phyloP scores from a whole-genome alignment of 2,329 filamentous ascomycete species.

The Trichoderma polysporum region DNA sequence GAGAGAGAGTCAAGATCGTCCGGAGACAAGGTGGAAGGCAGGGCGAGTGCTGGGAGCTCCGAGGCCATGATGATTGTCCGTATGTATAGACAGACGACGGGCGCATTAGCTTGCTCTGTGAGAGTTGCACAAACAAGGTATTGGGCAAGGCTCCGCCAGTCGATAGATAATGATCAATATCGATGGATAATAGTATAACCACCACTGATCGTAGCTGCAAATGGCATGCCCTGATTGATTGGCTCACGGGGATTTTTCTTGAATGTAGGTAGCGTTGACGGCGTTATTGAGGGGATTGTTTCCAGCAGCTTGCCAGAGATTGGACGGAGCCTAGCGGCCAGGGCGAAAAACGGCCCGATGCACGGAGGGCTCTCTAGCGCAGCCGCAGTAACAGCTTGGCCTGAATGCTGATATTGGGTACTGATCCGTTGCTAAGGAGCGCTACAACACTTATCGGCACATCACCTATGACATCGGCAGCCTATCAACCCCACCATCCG shows the following conservation, averaged over 20 bases:
- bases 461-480: slow-evolving; percentile 16
- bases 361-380: slow-evolving; percentile 8
- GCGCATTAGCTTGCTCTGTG: neutral
- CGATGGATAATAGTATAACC: neutral
- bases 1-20: slow-evolving; percentile 84
- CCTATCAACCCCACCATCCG: slow-evolving; percentile 24
- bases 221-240: slow-evolving; percentile 3
- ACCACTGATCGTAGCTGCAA: neutral
- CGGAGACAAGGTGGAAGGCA: slow-evolving; percentile 68
- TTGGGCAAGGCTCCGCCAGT: neutral
- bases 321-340: neutral
- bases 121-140: neutral
- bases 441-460: slow-evolving; percentile 5
- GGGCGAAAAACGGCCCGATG: slow-evolving; percentile 16
- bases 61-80: slow-evolving; percentile 30
- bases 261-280: slow-evolving; percentile 2
- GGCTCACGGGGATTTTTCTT: neutral
- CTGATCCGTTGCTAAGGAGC: neutral
- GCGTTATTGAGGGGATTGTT: slow-evolving; percentile 1
- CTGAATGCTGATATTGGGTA: neutral
- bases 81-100: neutral
- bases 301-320: neutral
- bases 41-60: slow-evolving; percentile 45
- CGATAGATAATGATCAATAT: neutral
- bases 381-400: neutral